phyloP scores from a whole-genome alignment of 176 grass and related monocot genomes.

The Eremochloa ophiuroides region DNA sequence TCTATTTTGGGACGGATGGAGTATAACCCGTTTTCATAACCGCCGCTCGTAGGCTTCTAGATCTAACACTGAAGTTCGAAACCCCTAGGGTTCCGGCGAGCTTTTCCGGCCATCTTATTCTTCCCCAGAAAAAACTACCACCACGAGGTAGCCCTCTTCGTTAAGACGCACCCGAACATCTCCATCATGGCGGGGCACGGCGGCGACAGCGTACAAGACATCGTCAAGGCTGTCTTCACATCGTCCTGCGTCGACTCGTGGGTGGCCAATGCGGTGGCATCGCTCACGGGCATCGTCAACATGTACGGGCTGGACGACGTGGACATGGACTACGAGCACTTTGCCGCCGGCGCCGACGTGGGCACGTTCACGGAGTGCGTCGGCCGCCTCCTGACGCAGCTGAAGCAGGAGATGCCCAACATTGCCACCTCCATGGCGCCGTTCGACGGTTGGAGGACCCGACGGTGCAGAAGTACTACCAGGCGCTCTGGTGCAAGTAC shows the following conservation, averaged over 20 bases:
- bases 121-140: no score
- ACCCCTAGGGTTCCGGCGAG: no score
- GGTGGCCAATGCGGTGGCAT: constrained; percentile 47
- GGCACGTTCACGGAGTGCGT: constrained; percentile 47
- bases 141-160: no score
- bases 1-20: no score
- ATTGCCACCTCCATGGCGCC: constrained; percentile 61
- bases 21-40: no score
- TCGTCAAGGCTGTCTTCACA: not conserved
- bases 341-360: not conserved
- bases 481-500: constrained; percentile 43
- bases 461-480: constrained; percentile 40
- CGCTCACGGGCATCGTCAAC: constrained; percentile 30
- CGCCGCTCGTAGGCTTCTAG: no score
- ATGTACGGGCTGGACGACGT: constrained; percentile 50
- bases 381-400: constrained; percentile 34
- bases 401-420: constrained; percentile 17
- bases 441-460: constrained; percentile 12
- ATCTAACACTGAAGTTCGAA: no score
- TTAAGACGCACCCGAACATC: constrained; percentile 15
- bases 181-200: constrained; percentile 29
- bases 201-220: constrained; percentile 16
- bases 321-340: constrained; percentile 65
- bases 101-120: no score
- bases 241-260: constrained; percentile 34